Base-by-base conservation (phyloP, 163 green algal genomes). In the Chlamydomonas reinhardtii region DNA sequence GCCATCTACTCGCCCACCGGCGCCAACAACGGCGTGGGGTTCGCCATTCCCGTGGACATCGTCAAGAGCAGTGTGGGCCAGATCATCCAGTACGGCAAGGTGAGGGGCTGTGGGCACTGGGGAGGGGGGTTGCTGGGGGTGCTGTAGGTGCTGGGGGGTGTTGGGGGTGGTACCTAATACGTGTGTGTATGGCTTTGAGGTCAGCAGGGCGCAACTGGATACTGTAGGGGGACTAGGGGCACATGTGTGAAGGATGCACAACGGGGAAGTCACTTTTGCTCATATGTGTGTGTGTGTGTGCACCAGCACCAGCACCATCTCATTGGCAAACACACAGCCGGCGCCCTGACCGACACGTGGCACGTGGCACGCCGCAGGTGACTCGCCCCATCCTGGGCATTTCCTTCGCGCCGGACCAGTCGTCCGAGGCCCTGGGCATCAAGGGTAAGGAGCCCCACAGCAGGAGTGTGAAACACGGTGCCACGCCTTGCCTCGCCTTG, bases 21-120 rank as follows among this genome's bases (percentile, higher is more conserved):
- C 12, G 88, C 89, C 68, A 93, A 92, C 85, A 91, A 83, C 69
- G 91, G 91, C 22, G 91, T 99, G 37, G 97, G 97, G 0, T 99
- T 99, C 93, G 96, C 97, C 39, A 98, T 99, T 77, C 96, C 94
- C n/a, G 93, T 98, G 19, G 97, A 99, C 78, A 91, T 91, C 24
- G 73, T 88, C n/a, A 66, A 61, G 39, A 81, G 73, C 74, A 78
- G 64, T 54, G 80, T 91, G 61, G 61, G 82, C 4, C 76, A 89
- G 71, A 90, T 94, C 61, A 87, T 90, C 37, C 19, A 71, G 70
- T 85, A 85, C 75, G 76, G 88, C 43, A 81, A 86, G 68, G 76
- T 91, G 48, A 19, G 48, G 5, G 5, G 5, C 8, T 48, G 5
- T 48, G 39, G 54, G n/a, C n/a, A n/a, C n/a, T n/a, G 14, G 96